Evolutionary conservation across 2,329 filamentous ascomycete species (phyloP).

Genomic region (Apiospora pterosperma): DNA sequence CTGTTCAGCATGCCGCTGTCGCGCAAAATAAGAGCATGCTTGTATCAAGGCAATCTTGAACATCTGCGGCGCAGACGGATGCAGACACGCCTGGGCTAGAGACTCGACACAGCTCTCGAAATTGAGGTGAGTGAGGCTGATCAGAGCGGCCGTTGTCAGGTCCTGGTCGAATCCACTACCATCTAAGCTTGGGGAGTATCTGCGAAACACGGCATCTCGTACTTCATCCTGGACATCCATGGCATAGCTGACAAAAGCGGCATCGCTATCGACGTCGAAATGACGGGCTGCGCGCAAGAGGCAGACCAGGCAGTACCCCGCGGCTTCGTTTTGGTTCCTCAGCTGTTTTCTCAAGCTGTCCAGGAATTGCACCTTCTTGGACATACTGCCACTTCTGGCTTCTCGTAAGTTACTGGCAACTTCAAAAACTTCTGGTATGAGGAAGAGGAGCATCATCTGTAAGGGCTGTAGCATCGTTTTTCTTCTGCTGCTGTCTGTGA

Average conservation of each 20-base stretch:
- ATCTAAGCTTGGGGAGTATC: constrained; percentile 43
- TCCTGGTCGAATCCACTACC: constrained; percentile 55
- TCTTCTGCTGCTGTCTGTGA: constrained; percentile 54
- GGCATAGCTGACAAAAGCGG: constrained; percentile 62
- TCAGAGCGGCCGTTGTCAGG: constrained; percentile 64
- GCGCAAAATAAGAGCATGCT: constrained; percentile 60
- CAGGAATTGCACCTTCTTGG: constrained; percentile 64
- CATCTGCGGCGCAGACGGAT: constrained; percentile 50
- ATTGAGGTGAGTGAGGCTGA: constrained; percentile 60
- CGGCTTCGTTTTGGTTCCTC: constrained; percentile 62
- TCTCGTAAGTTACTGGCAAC: constrained; percentile 66
- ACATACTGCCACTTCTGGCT: constrained; percentile 57
- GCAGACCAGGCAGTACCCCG: constrained; percentile 62
- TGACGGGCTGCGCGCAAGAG: constrained; percentile 61
- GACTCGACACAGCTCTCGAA: constrained; percentile 55
- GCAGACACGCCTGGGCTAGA: constrained; percentile 54
- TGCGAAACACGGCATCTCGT: constrained; percentile 61
- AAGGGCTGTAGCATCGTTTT: constrained; percentile 58
- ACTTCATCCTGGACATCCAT: constrained; percentile 69
- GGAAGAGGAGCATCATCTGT: constrained; percentile 59
- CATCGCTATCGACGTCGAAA: constrained; percentile 61
- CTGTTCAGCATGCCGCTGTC: constrained; percentile 42
- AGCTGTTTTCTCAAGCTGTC: constrained; percentile 61
- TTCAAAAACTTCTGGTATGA: constrained; percentile 67
- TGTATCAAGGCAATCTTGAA: constrained; percentile 63